phyloP scores from a whole-genome alignment of 176 grass and related monocot species.

The Carex cristatella region DNA sequence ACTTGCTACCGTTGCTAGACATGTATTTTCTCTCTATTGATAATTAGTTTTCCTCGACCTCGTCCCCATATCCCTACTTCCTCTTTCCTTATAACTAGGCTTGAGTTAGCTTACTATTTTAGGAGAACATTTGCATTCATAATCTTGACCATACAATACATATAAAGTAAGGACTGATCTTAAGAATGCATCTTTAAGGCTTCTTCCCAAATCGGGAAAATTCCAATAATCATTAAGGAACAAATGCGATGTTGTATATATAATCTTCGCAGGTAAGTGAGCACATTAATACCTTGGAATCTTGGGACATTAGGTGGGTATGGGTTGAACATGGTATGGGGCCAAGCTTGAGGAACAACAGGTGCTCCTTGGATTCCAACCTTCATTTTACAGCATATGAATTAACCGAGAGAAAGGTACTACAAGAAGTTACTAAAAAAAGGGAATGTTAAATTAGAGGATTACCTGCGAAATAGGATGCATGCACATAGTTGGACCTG shows the following conservation, averaged over 20 bases:
- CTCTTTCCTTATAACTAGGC: not conserved
- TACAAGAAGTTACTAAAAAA: not conserved
- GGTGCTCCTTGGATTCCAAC: slow-evolving; percentile 24
- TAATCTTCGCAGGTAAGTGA: not conserved
- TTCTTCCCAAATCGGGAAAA: not conserved
- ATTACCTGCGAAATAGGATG: slow-evolving; percentile 23
- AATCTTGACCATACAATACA: not conserved
- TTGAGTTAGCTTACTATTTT: not conserved
- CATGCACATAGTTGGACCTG: slow-evolving; percentile 17
- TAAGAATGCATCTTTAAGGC: not conserved
- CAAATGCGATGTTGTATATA: not conserved
- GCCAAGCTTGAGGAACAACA: slow-evolving; percentile 19
- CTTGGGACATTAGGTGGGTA: slow-evolving; percentile 3
- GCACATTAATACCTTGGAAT: slow-evolving; percentile 21
- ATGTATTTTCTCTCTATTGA: not conserved
- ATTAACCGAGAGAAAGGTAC: not conserved
- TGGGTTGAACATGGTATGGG: slow-evolving; percentile 8
- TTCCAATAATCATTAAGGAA: not conserved
- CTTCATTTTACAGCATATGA: not conserved
- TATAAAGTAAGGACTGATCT: not conserved
- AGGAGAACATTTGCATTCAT: not conserved
- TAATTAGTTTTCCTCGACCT: not conserved
- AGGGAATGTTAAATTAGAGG: not conserved
- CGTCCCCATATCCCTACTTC: not conserved
- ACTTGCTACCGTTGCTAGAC: not conserved